Evolutionary conservation across 805 yeast genomes (phyloP).

Genomic region (Saturnispora sekii): DNA sequence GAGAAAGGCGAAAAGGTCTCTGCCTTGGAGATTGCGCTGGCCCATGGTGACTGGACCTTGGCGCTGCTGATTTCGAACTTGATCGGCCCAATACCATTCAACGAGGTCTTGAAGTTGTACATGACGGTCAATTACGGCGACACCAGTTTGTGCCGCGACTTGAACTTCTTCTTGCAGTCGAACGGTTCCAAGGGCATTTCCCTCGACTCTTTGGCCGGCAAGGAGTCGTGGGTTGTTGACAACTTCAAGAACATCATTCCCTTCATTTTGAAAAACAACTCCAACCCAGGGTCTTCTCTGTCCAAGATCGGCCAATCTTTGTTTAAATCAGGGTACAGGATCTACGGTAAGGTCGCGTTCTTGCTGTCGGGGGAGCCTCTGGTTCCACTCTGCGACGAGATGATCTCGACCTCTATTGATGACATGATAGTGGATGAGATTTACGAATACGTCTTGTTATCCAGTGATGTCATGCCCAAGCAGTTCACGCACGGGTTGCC

Average conservation of each 20-base stretch:
- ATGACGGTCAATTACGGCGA: constrained; percentile 14
- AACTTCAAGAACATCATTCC: constrained; percentile 24
- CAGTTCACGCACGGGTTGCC: constrained; percentile 29
- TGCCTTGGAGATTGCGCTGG: constrained; percentile 56
- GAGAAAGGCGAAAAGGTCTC: constrained; percentile 56
- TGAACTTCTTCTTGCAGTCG: constrained; percentile 24
- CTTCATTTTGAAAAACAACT: constrained; percentile 21
- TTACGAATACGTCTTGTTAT: constrained; percentile 45
- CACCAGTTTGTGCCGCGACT: constrained; percentile 19
- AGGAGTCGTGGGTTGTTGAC: constrained; percentile 23
- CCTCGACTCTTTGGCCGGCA: constrained; percentile 15
- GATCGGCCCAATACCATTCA: constrained; percentile 43
- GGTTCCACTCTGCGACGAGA: constrained; percentile 15
- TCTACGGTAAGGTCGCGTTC: constrained; percentile 33
- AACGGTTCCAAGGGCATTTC: constrained; percentile 13
- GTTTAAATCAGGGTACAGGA: constrained; percentile 26
- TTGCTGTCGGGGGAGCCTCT: constrained; percentile 25
- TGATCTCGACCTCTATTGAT: constrained; percentile 29
- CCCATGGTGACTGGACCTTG: constrained; percentile 64
- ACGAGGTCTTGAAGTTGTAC: constrained; percentile 36
- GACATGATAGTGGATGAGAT: constrained; percentile 53
- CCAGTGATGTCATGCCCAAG: constrained; percentile 27
- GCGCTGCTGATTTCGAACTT: constrained; percentile 64
- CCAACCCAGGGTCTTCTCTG: constrained; percentile 18
- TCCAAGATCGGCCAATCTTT: constrained; percentile 29